Base-by-base conservation (phyloP, 352 stramenopile species). In the Pythium biforme region DNA sequence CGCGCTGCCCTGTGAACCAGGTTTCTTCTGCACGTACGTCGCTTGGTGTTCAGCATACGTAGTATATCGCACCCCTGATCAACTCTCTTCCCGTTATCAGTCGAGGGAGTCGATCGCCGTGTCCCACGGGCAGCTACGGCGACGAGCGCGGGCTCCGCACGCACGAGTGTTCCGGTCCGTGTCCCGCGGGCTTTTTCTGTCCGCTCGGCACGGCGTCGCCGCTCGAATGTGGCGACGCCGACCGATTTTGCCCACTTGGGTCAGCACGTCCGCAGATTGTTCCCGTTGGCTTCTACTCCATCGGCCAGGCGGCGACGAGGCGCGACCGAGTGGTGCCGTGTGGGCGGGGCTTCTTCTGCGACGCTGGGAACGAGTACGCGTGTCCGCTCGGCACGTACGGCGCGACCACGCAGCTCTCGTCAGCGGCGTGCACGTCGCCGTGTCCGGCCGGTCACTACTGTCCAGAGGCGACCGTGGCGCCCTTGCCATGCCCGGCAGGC, bases 381-480 rank as follows among this genome's bases (percentile, higher is more conserved):
- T 94, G 86, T 69, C 75, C 80, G 26, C 66, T 65, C 19, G 83
- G 83, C 0, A 79, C 65, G 0, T 94, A 86, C 47, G 83, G 86
- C 25, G 51, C 63, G 0, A 68, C 45, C 2, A 25, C 52, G 0
- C 66, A 55, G 6, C 59, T 92, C 0, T 41, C 57, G 15, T 66
- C 74, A 0, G 0, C 64, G 0, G 29, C 61, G 15, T 95, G 86
- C 45, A 73, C 80, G 0, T 74, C 63, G 0, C 34, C 27, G 5
- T 95, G 83, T 56, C 79, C 79, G 11, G 75, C 76, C 2, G 86
- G 86, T 0, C 72, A 81, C 55, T 95, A 81, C 43, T 95, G 86
- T 27, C 77, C 75, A 7, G 47, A 69, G 40, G 64, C 31, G 0
- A 86, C 60, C 0, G 53, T 59, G 1, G 9, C 40, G 8, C 69